These are phyloP conservation scores for Cercospora zeina DNA, from an alignment of 2,329 filamentous ascomycete genomes.

Conservation along the genomic window DNA sequence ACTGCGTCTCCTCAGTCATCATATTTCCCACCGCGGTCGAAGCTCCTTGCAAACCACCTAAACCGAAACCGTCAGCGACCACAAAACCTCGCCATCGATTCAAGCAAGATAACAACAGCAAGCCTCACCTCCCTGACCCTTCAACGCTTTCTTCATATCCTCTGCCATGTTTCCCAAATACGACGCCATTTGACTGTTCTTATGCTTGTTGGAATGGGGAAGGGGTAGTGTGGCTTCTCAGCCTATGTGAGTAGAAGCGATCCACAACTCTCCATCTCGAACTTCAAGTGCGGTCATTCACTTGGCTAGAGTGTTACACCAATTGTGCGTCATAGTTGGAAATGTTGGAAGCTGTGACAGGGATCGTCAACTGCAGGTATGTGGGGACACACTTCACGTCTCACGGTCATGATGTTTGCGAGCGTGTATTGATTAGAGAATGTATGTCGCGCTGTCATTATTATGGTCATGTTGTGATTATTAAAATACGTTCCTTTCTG, in stretches of 20 bases:
- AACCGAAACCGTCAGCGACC: neutral
- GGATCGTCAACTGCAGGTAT: neutral
- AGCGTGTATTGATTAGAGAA: neutral
- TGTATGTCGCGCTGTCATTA: neutral
- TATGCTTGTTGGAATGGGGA: neutral
- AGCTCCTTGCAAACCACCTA: slow-evolving; percentile 36
- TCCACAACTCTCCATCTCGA: neutral
- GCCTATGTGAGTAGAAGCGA: slow-evolving; percentile 1
- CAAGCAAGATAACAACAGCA: neutral
- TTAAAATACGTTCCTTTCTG: neutral
- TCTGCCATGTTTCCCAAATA: slow-evolving; percentile 29
- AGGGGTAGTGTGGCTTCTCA: slow-evolving; percentile 1
- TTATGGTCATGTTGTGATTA: neutral
- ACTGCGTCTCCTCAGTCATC: slow-evolving; percentile 33
- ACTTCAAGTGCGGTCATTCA: slow-evolving; percentile 10
- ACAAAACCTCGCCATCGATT: neutral
- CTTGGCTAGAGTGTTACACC: slow-evolving; percentile 13
- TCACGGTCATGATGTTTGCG: neutral
- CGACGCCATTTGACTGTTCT: slow-evolving; percentile 17
- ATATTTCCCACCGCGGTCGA: slow-evolving; percentile 33
- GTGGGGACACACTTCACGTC: neutral
- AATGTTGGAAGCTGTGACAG: slow-evolving; percentile 18
- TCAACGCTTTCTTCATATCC: slow-evolving; percentile 37
- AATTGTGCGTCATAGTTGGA: slow-evolving; percentile 15
- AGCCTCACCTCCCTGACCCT: slow-evolving; percentile 33